phyloP scores from a whole-genome alignment of 2,329 filamentous ascomycete genomes.

The Chaetoscypha palmicola region DNA sequence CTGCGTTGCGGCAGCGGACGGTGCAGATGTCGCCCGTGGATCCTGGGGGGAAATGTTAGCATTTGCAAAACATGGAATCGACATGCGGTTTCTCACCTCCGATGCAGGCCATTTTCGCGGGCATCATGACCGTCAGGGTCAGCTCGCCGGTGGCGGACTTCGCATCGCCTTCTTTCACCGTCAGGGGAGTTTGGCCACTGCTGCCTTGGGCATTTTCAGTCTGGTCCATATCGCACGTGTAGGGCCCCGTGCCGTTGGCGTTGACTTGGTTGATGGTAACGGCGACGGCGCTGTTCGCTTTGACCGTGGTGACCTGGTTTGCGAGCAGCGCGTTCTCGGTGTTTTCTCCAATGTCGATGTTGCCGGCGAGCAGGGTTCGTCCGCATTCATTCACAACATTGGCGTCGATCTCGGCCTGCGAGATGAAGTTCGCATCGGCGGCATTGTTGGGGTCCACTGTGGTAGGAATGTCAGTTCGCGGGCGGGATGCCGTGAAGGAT shows the following conservation, averaged over 20 bases:
- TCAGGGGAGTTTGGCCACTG: constrained; percentile 3
- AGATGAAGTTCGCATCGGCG: constrained; percentile 47
- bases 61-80: background rate
- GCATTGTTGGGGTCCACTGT: constrained; percentile 5
- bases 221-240: constrained; percentile 46
- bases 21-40: constrained; percentile 54
- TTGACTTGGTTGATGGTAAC: constrained; percentile 49
- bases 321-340: constrained; percentile 45
- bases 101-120: constrained; percentile 40
- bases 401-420: constrained; percentile 44
- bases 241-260: constrained; percentile 48
- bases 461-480: background rate
- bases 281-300: constrained; percentile 38
- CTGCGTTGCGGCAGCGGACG: constrained; percentile 52
- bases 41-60: constrained; percentile 25
- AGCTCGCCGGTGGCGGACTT: constrained; percentile 40
- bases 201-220: constrained; percentile 34
- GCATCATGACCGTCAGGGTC: constrained; percentile 48
- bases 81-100: constrained; percentile 40
- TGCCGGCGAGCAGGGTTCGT: constrained; percentile 51
- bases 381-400: constrained; percentile 55
- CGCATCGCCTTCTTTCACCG: constrained; percentile 22
- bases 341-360: constrained; percentile 53
- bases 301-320: constrained; percentile 42
- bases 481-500: no score